Evolutionary conservation across 2,329 filamentous ascomycete genomes (phyloP).

Genomic region (Sporothrix sp.): DNA sequence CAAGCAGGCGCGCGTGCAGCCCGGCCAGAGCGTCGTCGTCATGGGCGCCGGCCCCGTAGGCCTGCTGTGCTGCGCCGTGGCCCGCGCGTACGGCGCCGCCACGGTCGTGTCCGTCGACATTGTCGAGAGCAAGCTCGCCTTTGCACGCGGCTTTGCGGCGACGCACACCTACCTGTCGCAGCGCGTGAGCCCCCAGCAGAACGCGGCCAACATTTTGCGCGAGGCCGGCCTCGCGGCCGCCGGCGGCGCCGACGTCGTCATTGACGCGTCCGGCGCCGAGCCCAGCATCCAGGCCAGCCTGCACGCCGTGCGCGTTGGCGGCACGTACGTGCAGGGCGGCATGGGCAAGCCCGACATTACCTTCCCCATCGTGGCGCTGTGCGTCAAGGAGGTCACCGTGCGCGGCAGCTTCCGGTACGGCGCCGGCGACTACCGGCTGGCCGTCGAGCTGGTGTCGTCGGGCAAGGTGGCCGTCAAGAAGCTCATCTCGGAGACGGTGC

Average conservation of each 20-base stretch:
- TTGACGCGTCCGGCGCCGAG: constrained; percentile 73
- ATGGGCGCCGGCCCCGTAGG: constrained; percentile 86
- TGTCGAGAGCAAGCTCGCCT: constrained; percentile 65
- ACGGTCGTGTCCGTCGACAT: constrained; percentile 87
- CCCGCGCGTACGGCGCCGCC: constrained; percentile 72
- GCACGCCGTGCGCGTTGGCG: constrained; percentile 60
- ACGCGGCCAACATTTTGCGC: constrained; percentile 58
- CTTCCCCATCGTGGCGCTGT: constrained; percentile 87
- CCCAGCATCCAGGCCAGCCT: constrained; percentile 66
- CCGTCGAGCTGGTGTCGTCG: constrained; percentile 63
- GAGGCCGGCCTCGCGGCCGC: constrained; percentile 47
- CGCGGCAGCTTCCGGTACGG: constrained; percentile 87
- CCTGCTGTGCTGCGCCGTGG: constrained; percentile 77
- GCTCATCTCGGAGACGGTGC: constrained; percentile 67
- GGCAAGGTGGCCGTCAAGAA: constrained; percentile 73
- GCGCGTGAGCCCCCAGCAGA: constrained; percentile 56
- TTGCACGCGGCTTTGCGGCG: constrained; percentile 63
- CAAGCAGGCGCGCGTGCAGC: constrained; percentile 59
- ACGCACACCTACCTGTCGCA: constrained; percentile 60
- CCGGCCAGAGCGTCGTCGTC: constrained; percentile 69
- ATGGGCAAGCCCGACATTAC: constrained; percentile 84
- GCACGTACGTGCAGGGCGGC: constrained; percentile 74
- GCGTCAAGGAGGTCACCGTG: constrained; percentile 77
- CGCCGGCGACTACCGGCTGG: constrained; percentile 76
- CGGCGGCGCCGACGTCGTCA: constrained; percentile 63